These are phyloP conservation scores for Claviceps maximensis DNA, from an alignment of 2,329 filamentous ascomycete species.

Conservation along the genomic window DNA sequence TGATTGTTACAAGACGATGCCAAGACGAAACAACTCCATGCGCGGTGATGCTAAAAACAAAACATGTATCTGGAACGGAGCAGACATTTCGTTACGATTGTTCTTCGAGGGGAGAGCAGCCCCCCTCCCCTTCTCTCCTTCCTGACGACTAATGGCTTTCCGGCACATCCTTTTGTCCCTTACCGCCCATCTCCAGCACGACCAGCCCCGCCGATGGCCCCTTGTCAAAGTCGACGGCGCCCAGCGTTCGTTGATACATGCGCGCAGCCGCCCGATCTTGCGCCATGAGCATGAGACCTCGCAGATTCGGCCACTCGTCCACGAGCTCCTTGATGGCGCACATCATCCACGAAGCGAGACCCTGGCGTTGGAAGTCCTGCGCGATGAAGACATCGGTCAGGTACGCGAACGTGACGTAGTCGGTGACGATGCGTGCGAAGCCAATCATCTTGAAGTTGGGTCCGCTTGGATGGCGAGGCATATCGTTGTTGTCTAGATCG, in stretches of 20 bases:
- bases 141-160: constrained; percentile 14
- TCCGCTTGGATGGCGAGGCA: constrained; percentile 17
- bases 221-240: constrained; percentile 30
- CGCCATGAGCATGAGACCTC: constrained; percentile 44
- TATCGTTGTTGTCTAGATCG: constrained; percentile 18
- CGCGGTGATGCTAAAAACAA: no score
- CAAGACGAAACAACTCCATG: background rate
- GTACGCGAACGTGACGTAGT: constrained; percentile 55
- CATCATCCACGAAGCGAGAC: constrained; percentile 54
- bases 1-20: no score
- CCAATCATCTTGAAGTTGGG: constrained; percentile 24
- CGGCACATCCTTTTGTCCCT: constrained; percentile 22
- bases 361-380: constrained; percentile 43
- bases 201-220: constrained; percentile 26
- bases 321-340: constrained; percentile 43
- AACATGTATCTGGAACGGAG: no score
- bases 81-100: no score
- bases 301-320: constrained; percentile 42
- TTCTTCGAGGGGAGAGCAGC: no score
- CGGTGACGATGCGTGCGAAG: constrained; percentile 48
- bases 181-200: constrained; percentile 28
- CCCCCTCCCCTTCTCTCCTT: background rate
- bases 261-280: constrained; percentile 24
- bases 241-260: constrained; percentile 35
- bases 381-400: constrained; percentile 55